Evolutionary conservation across 192 early-diverging fungal genomes (phyloP).

Genomic region (Rhizophagus sp.): DNA sequence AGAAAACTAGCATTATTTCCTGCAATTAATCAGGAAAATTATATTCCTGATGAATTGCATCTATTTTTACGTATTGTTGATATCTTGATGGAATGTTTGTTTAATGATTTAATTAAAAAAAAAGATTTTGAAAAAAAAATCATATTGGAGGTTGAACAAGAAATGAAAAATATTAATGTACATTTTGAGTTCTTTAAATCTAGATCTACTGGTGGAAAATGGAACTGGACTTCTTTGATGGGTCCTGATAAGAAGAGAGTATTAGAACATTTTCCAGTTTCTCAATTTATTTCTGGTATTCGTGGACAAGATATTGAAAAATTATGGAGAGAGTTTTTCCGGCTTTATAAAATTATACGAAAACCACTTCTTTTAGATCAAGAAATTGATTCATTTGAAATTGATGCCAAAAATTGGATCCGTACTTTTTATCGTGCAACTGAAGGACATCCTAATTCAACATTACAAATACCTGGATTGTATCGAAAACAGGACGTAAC

Average conservation of each 20-base stretch:
- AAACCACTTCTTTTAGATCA: background rate
- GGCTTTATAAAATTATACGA: background rate
- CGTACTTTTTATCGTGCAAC: background rate
- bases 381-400: background rate
- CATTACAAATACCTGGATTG: no score
- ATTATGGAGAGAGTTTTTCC: background rate
- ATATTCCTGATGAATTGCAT: background rate
- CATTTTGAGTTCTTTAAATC: background rate
- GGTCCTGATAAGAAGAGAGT: background rate
- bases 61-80: background rate
- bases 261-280: background rate
- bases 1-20: background rate
- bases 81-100: conserved; percentile 8
- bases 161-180: background rate
- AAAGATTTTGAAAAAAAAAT: background rate
- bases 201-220: background rate
- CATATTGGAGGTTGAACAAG: background rate
- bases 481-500: no score
- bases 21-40: background rate
- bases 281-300: background rate
- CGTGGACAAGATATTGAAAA: background rate
- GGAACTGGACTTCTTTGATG: background rate
- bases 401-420: background rate
- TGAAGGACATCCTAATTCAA: background rate
- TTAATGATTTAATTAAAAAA: background rate